These are phyloP conservation scores for Poterioochromonas sp. DNA, from an alignment of 352 stramenopile genomes.

Conservation along the genomic window DNA sequence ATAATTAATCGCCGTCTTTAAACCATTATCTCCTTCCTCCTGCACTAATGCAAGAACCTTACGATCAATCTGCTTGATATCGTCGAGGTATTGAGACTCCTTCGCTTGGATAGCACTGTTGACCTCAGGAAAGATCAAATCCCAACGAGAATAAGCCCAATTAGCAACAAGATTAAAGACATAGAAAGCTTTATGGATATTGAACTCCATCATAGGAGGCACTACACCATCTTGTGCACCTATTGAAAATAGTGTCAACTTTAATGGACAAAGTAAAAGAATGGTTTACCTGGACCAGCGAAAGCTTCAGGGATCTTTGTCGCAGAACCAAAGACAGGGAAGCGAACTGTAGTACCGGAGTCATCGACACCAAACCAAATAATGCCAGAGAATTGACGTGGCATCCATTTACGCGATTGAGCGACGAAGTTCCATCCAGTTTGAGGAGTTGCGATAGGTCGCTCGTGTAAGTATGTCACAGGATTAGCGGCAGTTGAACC, in stretches of 20 bases:
- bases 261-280: too few relatives aligned
- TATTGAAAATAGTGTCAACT: too few relatives aligned
- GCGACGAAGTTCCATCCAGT: conserved; percentile 58
- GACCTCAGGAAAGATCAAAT: conserved; percentile 49
- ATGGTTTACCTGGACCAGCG: too few relatives aligned
- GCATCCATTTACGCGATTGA: conserved; percentile 46
- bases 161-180: conserved; percentile 58
- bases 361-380: conserved; percentile 57
- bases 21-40: background rate
- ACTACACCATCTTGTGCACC: conserved; percentile 47
- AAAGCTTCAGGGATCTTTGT: conserved; percentile 45
- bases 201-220: conserved; percentile 47
- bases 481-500: background rate
- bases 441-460: conserved; percentile 48
- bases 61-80: conserved; percentile 38
- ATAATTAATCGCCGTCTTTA: background rate
- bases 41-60: background rate
- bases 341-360: conserved; percentile 45
- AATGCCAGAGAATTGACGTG: conserved; percentile 44
- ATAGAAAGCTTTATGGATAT: conserved; percentile 54
- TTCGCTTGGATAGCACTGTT: conserved; percentile 42
- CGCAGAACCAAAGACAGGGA: conserved; percentile 49
- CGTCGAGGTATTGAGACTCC: conserved; percentile 30
- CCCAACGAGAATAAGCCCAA: conserved; percentile 50
- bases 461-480: conserved; percentile 52